Evolutionary conservation across 2,329 filamentous ascomycete species (phyloP), one percentile per base, ranked within the genome.

Genomic region (Dothideomycetes sp.): DNA sequence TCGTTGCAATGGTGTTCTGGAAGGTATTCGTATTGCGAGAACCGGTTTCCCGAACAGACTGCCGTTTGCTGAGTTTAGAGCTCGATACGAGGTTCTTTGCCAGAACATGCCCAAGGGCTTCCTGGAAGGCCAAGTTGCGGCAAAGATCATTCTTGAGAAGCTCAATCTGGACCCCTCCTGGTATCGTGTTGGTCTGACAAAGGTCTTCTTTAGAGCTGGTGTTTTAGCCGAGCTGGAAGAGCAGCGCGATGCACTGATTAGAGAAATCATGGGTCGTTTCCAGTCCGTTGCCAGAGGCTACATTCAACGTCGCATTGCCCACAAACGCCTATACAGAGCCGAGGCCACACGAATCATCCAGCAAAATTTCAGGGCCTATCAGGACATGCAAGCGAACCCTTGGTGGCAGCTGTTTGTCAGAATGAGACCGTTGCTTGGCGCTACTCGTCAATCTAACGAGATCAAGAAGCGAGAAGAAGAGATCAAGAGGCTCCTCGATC

Each of bases 1-100:
- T n/a, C 79, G 91, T 38, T 98, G 91, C 64, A 98, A 98, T 58
- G 91, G 91, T 82, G 91, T 98, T 3, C 71, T 98, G n/a, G 91
- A 98, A 64, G 91, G 91, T 46, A 98, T 98, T 54, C 78, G 91
- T 45, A 98, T 98, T 60, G 91, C 91, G 17, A 79, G 91, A 34
- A 98, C 93, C 4, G 91, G 91, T 17, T 98, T 98, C 58, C 91
- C 91, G 37, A 98, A 98, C 57, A 75, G 91, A 49, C 70, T 98
- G 22, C 75, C 84, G 1, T 98, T 98, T 57, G 75, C 84, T 3
- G 93, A 98, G 56, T 98, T 98, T 64, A 79, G 91, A 39, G 85
- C 93, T 53, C 80, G 91, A 46, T 98, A 98, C 59, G 91, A 96
- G 57, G 89, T 98, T 5, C 75, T 98, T 5, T 96, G 89, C 57